Evolutionary conservation across 2,329 filamentous ascomycete genomes (phyloP), one percentile per base, ranked within the genome.

Genomic region (Colletotrichum sp.): DNA sequence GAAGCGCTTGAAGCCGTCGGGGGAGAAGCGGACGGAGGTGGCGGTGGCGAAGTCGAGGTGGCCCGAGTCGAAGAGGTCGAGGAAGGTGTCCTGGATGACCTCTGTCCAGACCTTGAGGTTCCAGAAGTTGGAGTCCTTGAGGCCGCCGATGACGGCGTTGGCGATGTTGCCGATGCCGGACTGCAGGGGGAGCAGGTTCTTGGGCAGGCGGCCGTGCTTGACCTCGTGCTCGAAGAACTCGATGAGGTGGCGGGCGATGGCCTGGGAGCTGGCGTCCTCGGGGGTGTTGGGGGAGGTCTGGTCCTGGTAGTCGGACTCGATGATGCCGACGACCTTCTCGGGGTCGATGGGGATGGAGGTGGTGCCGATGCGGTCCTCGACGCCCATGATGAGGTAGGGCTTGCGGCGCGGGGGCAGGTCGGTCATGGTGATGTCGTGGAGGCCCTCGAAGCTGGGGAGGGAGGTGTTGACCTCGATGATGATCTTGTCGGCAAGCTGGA

Each of bases 41-140:
- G 95, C 95, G 0, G 95, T 98, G 60, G 95, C 96, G 81, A 97
- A 98, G 86, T 98, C 95, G 24, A 98, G 90, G 82, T 95, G 93
- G 30, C 95, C 95, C 75, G 92, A 94, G 88, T 98, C 96, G 85
- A 98, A 98, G 71, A 98, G 93, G 83, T 98, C 96, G 28, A 98
- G 91, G 92, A 98, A 98, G 26, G 94, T 96, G 84, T 98, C 95
- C 87, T 98, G 95, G 73, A 98, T 92, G 64, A 98, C 95, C 86
- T 98, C 95, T 28, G 96, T 98, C 96, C 95, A 98, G 52, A 98
- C 96, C 83, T 94, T 96, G 74, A 98, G 90, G 87, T 98, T 94
- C 82, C 92, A 91, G 89, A 98, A 98, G 84, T 96, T 93, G 79
- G 94, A 94, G 76, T 94, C 91, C 78, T 93, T 91, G 72, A 98